Evolutionary conservation across 306 rosid genomes (phyloP).

Genomic region (Leucaena leucocephala): DNA sequence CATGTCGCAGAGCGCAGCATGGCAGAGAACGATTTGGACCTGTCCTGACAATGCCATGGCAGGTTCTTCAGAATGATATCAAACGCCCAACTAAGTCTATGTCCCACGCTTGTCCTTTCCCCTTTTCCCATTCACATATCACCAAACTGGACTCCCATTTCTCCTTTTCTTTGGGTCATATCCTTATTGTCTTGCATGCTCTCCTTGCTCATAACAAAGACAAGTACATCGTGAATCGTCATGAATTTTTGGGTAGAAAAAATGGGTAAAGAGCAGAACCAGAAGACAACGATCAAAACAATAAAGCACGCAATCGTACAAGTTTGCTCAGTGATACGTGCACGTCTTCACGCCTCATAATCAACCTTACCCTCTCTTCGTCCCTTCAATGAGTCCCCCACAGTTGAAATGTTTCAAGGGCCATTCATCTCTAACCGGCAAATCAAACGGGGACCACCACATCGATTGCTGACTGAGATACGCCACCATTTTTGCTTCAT

Average conservation of each 20-base stretch:
- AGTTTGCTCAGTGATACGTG: constrained; percentile 18
- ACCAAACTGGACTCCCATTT: background rate
- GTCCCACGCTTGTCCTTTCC: constrained; percentile 29
- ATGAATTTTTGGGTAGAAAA: background rate
- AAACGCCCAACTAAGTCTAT: background rate
- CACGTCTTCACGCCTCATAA: background rate
- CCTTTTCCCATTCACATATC: background rate
- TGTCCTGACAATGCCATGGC: constrained; percentile 23
- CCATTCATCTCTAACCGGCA: background rate
- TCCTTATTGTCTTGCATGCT: background rate
- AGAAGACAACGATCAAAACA: background rate
- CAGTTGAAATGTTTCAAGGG: background rate
- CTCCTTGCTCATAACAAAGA: too few relatives aligned
- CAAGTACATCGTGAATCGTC: too few relatives aligned
- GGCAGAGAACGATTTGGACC: constrained; percentile 22
- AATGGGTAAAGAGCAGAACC: background rate
- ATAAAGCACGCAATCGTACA: background rate
- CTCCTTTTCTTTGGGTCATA: background rate
- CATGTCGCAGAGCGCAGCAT: background rate
- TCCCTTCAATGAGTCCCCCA: background rate
- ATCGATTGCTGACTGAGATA: constrained; percentile 6
- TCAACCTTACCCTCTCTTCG: constrained; percentile 18
- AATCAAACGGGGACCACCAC: constrained; percentile 49
- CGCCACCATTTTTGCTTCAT: constrained; percentile 12
- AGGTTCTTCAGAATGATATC: background rate